Percentiles rank a stretch among this genome's conserved stretches.
phyloP scores from a whole-genome alignment of 768 basidiomycete genomes.

The Mycena galericulata region DNA sequence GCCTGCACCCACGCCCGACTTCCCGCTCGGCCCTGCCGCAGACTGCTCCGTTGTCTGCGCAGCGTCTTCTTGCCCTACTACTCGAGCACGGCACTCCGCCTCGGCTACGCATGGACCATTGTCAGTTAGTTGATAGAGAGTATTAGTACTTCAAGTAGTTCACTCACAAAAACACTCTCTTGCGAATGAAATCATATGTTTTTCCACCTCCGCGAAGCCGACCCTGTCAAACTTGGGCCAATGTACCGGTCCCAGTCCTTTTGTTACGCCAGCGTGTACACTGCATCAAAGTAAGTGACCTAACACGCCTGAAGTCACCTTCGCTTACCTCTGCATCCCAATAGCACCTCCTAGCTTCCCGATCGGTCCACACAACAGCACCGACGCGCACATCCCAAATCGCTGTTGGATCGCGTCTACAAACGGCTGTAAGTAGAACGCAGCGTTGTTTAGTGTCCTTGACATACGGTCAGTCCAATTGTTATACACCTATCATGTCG shows the following conservation, averaged over 20 bases:
- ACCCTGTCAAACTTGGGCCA: not conserved
- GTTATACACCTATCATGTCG: not conserved
- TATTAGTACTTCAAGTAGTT: not conserved
- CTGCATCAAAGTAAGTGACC: not conserved
- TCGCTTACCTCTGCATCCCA: not conserved
- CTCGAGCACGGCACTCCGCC: not conserved
- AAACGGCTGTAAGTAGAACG: not conserved
- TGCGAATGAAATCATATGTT: not conserved
- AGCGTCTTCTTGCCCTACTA: no score
- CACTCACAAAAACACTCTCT: slow-evolving; percentile 1
- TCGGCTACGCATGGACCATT: not conserved
- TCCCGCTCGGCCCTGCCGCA: not conserved
- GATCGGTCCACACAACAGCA: not conserved
- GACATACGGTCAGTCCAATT: not conserved
- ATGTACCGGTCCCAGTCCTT: not conserved
- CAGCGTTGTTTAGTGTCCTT: not conserved
- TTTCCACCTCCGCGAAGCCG: not conserved
- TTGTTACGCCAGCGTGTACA: slow-evolving; percentile 1
- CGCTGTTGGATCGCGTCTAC: not conserved
- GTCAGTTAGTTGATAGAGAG: not conserved
- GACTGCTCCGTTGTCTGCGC: not conserved
- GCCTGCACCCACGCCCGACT: not conserved
- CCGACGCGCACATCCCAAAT: not conserved
- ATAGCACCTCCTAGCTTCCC: not conserved
- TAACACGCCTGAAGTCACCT: not conserved